Base-by-base conservation (phyloP, 139 green algal genomes). In the Axilococcus clingmanii region DNA sequence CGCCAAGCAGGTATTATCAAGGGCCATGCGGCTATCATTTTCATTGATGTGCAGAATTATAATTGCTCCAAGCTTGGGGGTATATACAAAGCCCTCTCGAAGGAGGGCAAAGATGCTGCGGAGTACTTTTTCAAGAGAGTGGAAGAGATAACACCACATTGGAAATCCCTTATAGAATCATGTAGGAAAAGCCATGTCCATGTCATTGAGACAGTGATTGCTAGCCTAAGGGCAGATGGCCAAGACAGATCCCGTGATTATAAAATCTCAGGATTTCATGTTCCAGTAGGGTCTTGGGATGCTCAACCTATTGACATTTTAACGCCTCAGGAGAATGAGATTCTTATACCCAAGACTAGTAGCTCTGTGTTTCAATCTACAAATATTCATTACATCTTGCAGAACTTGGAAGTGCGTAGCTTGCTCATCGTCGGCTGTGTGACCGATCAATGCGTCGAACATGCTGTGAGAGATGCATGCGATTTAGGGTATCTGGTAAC, bases 391-490 rank as follows among this genome's bases (percentile, higher is more conserved):
- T 80, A 71, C 51, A 34, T 83, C 12, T 52, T 80, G 17, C 43
- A 54, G 27, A 66, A 57, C 46, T 57, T 88, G 53, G 76, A 56
- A 7, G 31, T 63, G 12, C 46, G 59, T 5, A 54, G 75, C n/a
- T 61, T 88, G 2, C 57, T 86, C 3, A 24, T 88, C 27, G 58
- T 24, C 2, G 80, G 80, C 23, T 78, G 66, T 40, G 37, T 89
- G 3, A 88, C 80, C 0, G 78, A 86, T 44, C 79, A 88, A 52
- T 88, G 80, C 23, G 80, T 88, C 42, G 72, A 78, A 8, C 67
- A 80, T 45, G 80, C 79, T 12, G 64, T 86, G 11, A 63, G 75
- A 30, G 77, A 83, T 44, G 80, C 72, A 0, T 80, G 69, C 20
- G 80, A 88, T 53, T 46, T 78, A 27, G 53, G 67, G 1, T 88